Evolutionary conservation across 371 early-diverging fungal genomes (phyloP).

Genomic region (Lichtheimia ornata): DNA sequence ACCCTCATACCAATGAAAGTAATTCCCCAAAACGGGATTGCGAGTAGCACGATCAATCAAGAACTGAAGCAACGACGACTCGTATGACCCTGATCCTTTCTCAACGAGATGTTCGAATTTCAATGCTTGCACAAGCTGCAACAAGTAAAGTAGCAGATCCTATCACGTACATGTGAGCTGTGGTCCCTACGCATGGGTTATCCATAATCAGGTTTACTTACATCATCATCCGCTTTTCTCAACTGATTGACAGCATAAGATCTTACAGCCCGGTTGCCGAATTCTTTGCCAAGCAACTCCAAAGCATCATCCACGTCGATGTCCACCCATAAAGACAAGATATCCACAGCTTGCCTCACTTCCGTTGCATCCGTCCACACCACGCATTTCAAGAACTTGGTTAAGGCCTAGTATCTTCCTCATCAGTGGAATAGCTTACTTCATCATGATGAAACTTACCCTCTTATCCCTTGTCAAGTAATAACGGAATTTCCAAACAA

Average conservation of each 20-base stretch:
- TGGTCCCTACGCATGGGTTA: too few relatives aligned
- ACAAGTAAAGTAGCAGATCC: conserved; percentile 87
- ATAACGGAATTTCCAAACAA: conserved; percentile 96
- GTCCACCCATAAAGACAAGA: conserved; percentile 86
- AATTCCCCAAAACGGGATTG: conserved; percentile 85
- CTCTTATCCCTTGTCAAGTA: conserved; percentile 89
- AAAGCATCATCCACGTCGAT: conserved; percentile 94
- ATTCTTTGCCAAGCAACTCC: conserved; percentile 89
- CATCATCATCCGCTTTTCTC: conserved; percentile 89
- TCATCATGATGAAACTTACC: conserved; percentile 33
- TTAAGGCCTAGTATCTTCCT: conserved; percentile 68
- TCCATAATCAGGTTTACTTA: conserved; percentile 24
- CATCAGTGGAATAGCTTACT: not conserved
- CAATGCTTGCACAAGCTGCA: conserved; percentile 97
- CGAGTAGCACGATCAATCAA: conserved; percentile 80
- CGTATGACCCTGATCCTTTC: conserved; percentile 41
- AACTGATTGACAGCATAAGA: conserved; percentile 89
- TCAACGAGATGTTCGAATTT: conserved; percentile 80
- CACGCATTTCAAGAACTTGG: conserved; percentile 95
- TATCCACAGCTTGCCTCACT: conserved; percentile 86
- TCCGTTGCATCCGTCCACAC: conserved; percentile 94
- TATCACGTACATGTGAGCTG: conserved; percentile 20
- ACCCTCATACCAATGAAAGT: conserved; percentile 80
- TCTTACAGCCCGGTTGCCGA: conserved; percentile 81
- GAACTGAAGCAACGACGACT: conserved; percentile 85